Evolutionary conservation across 129 eudicot genomes (phyloP).

Genomic region (Flaveria trinervia): DNA sequence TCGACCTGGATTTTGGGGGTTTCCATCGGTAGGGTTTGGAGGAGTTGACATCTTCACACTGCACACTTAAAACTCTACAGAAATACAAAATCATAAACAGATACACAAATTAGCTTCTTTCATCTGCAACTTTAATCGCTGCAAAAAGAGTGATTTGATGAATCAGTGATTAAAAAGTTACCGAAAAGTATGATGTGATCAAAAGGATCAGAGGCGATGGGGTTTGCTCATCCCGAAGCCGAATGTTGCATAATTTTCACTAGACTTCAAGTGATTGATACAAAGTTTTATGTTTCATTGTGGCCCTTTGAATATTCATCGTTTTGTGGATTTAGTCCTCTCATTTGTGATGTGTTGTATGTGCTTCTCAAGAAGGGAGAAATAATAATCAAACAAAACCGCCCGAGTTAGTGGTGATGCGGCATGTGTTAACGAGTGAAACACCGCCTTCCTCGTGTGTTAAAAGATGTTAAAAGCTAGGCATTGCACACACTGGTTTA

Average conservation of each 20-base stretch:
- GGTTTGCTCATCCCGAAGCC: constrained; percentile 43
- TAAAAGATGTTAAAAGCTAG: too few species aligned
- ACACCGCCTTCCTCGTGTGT: too few species aligned
- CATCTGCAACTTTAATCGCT: constrained; percentile 16
- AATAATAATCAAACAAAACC: too few species aligned
- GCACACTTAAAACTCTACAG: background rate
- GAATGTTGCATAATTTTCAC: constrained; percentile 22
- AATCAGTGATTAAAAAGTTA: constrained; percentile 22
- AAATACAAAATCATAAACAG: constrained; percentile 1
- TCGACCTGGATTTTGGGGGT: constrained; percentile 58
- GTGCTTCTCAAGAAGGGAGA: background rate
- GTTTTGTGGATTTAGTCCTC: background rate
- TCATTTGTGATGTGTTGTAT: background rate
- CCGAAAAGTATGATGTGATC: constrained; percentile 33
- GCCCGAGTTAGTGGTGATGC: too few species aligned
- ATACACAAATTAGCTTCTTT: constrained; percentile 13
- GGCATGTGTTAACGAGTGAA: too few species aligned
- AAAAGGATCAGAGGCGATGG: constrained; percentile 26
- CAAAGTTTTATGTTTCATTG: background rate
- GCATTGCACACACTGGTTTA: too few species aligned
- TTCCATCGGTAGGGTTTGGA: constrained; percentile 50
- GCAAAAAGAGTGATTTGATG: background rate
- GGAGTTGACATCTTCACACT: constrained; percentile 52
- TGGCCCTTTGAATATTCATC: constrained; percentile 1
- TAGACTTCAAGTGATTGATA: background rate